phyloP scores from a whole-genome alignment of 225 moss, liverwort and hornwort species.

The Sphagnum tenellum region DNA sequence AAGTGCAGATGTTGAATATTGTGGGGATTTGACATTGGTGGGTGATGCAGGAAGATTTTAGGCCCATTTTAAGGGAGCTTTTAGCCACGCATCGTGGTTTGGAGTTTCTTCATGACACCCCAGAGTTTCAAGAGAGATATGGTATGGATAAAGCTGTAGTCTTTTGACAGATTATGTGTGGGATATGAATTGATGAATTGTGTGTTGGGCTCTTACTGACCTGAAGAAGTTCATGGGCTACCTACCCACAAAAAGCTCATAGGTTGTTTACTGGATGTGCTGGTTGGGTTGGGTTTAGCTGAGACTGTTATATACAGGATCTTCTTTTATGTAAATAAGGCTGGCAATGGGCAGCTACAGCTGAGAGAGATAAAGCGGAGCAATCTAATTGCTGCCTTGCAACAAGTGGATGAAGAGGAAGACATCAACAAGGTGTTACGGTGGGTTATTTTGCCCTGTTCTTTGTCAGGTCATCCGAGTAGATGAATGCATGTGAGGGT shows the following conservation, averaged over 20 bases:
- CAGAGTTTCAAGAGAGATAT: slow-evolving; percentile 98
- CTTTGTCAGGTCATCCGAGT: too few species aligned
- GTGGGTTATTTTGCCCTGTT: slow-evolving; percentile 20
- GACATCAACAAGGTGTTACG: slow-evolving; percentile 94
- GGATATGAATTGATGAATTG: too few species aligned
- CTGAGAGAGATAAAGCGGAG: slow-evolving; percentile 92
- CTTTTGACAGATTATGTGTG: too few species aligned
- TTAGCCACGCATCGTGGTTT: slow-evolving; percentile 76
- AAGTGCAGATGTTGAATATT: too few species aligned
- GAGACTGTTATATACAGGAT: slow-evolving; percentile 97
- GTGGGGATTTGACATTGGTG: slow-evolving; percentile 1
- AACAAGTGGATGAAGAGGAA: slow-evolving; percentile 90
- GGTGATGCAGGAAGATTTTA: slow-evolving; percentile 69
- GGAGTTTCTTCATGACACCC: slow-evolving; percentile 93
- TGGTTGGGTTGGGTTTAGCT: slow-evolving; percentile 28
- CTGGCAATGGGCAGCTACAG: slow-evolving; percentile 77
- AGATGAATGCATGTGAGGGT: too few species aligned
- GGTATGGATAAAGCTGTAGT: slow-evolving; percentile 24
- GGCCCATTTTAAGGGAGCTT: slow-evolving; percentile 74
- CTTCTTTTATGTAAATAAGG: slow-evolving; percentile 89
- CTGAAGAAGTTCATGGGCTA: too few species aligned
- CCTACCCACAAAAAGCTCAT: too few species aligned
- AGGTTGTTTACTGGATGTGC: too few species aligned
- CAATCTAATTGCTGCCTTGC: slow-evolving; percentile 69
- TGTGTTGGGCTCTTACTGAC: too few species aligned